phyloP scores from a whole-genome alignment of 352 stramenopile species.

The Phytophthora nicotianae region DNA sequence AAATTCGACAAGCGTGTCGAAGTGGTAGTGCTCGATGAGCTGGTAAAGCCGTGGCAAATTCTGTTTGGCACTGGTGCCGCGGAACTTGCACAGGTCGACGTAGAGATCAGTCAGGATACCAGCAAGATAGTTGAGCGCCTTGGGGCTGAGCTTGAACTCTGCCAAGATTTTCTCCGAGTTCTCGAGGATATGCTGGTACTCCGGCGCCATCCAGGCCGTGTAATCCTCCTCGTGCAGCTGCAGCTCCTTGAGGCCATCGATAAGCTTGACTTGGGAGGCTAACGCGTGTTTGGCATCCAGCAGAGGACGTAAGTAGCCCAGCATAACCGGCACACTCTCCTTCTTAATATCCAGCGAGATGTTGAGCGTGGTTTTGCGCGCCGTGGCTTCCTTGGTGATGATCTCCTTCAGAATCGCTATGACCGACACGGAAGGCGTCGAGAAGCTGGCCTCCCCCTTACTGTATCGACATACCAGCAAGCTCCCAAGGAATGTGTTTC shows the following conservation, averaged over 20 bases:
- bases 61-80: slow-evolving; percentile 76
- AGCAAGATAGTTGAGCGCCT: slow-evolving; percentile 79
- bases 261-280: slow-evolving; percentile 78
- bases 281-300: slow-evolving; percentile 76
- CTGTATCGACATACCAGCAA: slow-evolving; percentile 77
- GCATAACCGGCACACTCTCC: slow-evolving; percentile 72
- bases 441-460: slow-evolving; percentile 75
- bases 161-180: slow-evolving; percentile 66
- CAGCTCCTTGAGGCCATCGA: slow-evolving; percentile 85
- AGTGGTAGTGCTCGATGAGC: slow-evolving; percentile 85
- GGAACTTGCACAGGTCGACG: slow-evolving; percentile 87
- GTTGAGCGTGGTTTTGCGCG: slow-evolving; percentile 76
- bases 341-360: slow-evolving; percentile 85
- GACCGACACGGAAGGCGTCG: slow-evolving; percentile 77
- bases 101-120: slow-evolving; percentile 86
- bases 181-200: slow-evolving; percentile 80
- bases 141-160: slow-evolving; percentile 77
- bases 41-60: slow-evolving; percentile 73
- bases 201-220: slow-evolving; percentile 71
- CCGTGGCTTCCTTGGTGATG: slow-evolving; percentile 85
- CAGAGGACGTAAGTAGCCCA: slow-evolving; percentile 65
- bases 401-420: slow-evolving; percentile 89
- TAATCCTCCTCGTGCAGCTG: slow-evolving; percentile 83
- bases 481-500: slow-evolving; percentile 77
- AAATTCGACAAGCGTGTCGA: slow-evolving; percentile 78